Evolutionary conservation across 2,329 filamentous ascomycete species (phyloP).

Genomic region (Lasiodiplodia gonubiensis): DNA sequence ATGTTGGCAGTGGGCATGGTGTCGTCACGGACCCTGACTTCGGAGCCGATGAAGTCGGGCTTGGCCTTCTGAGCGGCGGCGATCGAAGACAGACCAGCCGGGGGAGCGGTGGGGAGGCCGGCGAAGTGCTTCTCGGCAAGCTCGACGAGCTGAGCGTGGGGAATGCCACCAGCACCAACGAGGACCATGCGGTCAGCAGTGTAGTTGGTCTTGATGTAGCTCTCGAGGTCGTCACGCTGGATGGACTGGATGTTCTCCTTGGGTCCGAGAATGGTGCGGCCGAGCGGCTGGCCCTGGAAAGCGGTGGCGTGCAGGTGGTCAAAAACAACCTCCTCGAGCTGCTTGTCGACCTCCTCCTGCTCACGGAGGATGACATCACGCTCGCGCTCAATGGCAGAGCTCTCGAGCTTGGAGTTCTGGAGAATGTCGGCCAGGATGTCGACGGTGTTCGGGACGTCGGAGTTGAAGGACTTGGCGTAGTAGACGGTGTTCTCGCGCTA

Average conservation of each 20-base stretch:
- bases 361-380: constrained; percentile 98
- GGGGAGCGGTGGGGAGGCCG: constrained; percentile 74
- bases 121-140: constrained; percentile 97
- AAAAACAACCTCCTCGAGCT: constrained; percentile 98
- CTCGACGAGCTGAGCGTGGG: constrained; percentile 91
- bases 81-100: constrained; percentile 73
- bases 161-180: constrained; percentile 90
- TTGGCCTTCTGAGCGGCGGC: constrained; percentile 79
- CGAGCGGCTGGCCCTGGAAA: constrained; percentile 93
- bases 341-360: constrained; percentile 99
- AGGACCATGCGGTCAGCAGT: constrained; percentile 99
- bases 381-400: constrained; percentile 91
- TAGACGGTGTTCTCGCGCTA: constrained; percentile 98
- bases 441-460: constrained; percentile 93
- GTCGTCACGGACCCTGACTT: constrained; percentile 94
- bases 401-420: constrained; percentile 98
- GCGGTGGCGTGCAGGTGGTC: constrained; percentile 98
- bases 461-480: constrained; percentile 99
- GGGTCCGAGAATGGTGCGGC: constrained; percentile 95
- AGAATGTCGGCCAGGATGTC: constrained; percentile 99
- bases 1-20: constrained; percentile 96
- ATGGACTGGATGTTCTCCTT: constrained; percentile 99
- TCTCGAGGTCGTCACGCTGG: constrained; percentile 83
- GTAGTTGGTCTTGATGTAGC: constrained; percentile 99
- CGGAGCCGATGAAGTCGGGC: constrained; percentile 95